These are phyloP conservation scores for Tripterygium wilfordii DNA, from an alignment of 177 flowering plant species.

Conservation along the genomic window DNA sequence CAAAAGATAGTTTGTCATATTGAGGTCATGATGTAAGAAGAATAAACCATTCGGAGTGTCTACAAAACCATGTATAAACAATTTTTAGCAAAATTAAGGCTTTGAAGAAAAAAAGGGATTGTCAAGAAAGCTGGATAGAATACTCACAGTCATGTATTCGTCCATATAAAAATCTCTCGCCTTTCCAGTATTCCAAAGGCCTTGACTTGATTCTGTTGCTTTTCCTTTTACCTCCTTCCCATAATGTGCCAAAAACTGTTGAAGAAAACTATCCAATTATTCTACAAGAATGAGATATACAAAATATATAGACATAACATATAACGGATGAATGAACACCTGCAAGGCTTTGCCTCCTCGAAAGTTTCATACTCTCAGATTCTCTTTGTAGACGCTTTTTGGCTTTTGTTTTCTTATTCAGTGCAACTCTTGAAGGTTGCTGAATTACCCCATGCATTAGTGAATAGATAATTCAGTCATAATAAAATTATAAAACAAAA, in stretches of 20 bases:
- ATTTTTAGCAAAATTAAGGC: too few relatives aligned
- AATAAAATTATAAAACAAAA: too few relatives aligned
- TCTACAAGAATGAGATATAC: neutral
- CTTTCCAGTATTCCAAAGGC: constrained; percentile 84
- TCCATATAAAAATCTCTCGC: constrained; percentile 72
- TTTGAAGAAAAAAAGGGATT: neutral
- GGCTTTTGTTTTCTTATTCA: constrained; percentile 12
- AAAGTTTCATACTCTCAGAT: constrained; percentile 18
- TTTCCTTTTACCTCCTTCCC: constrained; percentile 54
- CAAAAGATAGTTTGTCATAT: too few relatives aligned
- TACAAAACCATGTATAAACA: too few relatives aligned
- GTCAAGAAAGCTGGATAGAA: too few relatives aligned
- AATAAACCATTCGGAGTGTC: too few relatives aligned
- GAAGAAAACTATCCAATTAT: too few relatives aligned
- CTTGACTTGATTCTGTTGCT: constrained; percentile 67
- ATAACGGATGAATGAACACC: constrained; percentile 26
- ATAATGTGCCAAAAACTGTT: constrained; percentile 54
- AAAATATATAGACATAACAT: too few relatives aligned
- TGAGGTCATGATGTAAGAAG: too few relatives aligned
- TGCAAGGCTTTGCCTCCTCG: constrained; percentile 62
- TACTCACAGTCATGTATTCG: constrained; percentile 69
- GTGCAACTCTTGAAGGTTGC: constrained; percentile 10
- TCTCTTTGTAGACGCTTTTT: constrained; percentile 15
- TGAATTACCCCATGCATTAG: too few relatives aligned
- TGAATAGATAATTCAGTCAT: too few relatives aligned